Percentiles rank a stretch among this genome's conserved stretches.
Conservation (phyloP, 2,329 filamentous ascomycete genomes). For the Colletotrichum zoysiae region DNA sequence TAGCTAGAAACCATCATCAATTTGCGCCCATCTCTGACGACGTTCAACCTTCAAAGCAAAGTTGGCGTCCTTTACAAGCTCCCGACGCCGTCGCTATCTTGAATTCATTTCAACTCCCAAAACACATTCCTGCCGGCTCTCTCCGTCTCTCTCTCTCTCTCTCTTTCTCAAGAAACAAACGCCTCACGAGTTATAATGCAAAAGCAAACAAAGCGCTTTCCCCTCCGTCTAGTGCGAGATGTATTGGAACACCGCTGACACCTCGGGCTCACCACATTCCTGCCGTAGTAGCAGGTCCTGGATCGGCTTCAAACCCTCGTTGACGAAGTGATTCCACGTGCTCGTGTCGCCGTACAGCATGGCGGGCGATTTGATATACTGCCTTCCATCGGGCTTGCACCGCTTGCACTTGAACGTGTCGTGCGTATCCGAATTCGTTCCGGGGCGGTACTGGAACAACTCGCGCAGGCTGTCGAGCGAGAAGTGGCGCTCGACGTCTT, state of each 20-base stretch:
- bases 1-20: conserved; percentile 17
- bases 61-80: neutral
- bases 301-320: conserved; percentile 82
- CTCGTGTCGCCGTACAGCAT: conserved; percentile 98
- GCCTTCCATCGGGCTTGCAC: conserved; percentile 87
- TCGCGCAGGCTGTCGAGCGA: conserved; percentile 91
- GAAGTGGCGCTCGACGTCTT: conserved; percentile 98
- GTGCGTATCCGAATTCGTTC: conserved; percentile 92
- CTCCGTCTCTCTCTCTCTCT: too few species aligned
- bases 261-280: conserved; percentile 81
- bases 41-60: conserved; percentile 14
- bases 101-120: conserved; percentile 3
- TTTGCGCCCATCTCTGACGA: neutral
- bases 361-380: conserved; percentile 90
- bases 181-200: neutral
- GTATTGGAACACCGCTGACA: conserved; percentile 98
- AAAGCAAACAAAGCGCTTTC: conserved; percentile 1
- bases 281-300: conserved; percentile 93
- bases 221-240: conserved; percentile 78
- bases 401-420: conserved; percentile 99
- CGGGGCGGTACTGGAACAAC: conserved; percentile 90
- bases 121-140: neutral
- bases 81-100: conserved; percentile 15
- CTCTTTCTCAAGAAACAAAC: neutral
- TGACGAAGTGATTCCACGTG: conserved; percentile 98